Evolutionary conservation across 495 filamentous ascomycete genomes (phyloP), one percentile per base, ranked within the genome.

Genomic region (Zalerion maritima): DNA sequence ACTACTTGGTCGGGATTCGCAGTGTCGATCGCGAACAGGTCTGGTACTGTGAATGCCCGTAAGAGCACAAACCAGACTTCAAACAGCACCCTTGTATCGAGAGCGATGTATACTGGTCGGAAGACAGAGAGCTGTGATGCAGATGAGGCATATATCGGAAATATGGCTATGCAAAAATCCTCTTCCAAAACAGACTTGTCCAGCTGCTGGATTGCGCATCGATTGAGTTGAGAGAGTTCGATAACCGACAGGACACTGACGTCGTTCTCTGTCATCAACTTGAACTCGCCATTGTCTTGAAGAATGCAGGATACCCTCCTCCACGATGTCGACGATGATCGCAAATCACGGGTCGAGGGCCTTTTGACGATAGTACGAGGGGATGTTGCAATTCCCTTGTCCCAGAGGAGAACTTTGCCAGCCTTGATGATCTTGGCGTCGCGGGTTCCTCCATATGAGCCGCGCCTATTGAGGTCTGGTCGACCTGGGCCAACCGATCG

Each of bases 21-120:
- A 3, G 46, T 22, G 29, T 60, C 53, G 8, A 62, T 22, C 7
- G 78, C 79, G 41, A 93, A 96, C 18, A 99, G 62, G 46, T 96
- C 87, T 6, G 91, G 91, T 27, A 91, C 80, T 1, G 89, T 81
- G 45, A 94, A 96, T 1, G 89, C 85, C 35, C 86, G 71, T 15
- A 99, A 46, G 15, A 99, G 64, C 5, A 93, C 89, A 46, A 93
- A 86, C 91, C 89, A 96, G 8, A 93, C 91, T 44, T 99, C 89
- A 45, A 89, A 93, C 5, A 89, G 57, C 1, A 93, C 77, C 12
- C 91, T 67, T 12, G 73, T 84, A 39, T 96, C 91, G 10, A 96
- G 52, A 10, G 79, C 73, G 15, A 99, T 67, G 52, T 94, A 96
- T 4, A 85, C 67, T 10, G 81, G 80, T 13, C 73, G 63, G 31